Evolutionary conservation across 306 rosid genomes (phyloP).

Genomic region (Dicorynia guianensis): DNA sequence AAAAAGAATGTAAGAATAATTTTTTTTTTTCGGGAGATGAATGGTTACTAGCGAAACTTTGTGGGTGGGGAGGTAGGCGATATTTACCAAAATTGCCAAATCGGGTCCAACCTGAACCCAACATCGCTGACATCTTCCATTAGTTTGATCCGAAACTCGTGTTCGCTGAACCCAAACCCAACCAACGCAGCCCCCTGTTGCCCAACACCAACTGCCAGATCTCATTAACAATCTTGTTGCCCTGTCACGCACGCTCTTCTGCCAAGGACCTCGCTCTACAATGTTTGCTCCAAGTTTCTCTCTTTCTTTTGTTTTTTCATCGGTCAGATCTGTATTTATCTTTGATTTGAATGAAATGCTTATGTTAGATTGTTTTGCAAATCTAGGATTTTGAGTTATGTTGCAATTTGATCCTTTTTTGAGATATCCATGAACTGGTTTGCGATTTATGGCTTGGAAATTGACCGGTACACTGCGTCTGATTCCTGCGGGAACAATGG

Average conservation of each 20-base stretch:
- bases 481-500: not conserved
- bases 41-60: no score
- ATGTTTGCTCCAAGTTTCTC: slow-evolving; percentile 13
- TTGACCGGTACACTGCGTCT: not conserved
- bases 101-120: not conserved
- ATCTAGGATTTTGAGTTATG: slow-evolving; percentile 20
- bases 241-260: not conserved
- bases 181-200: not conserved
- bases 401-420: not conserved
- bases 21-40: no score
- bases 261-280: not conserved
- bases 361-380: not conserved
- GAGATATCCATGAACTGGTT: not conserved
- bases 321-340: not conserved
- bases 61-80: no score
- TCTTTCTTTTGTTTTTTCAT: not conserved
- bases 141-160: slow-evolving; percentile 2
- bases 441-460: no score
- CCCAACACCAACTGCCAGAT: not conserved
- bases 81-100: not conserved
- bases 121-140: not conserved
- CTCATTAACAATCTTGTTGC: not conserved
- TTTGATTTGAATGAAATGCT: not conserved
- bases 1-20: no score
- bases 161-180: not conserved